Evolutionary conservation across 2,329 filamentous ascomycete species (phyloP).

Genomic region (Trichoderma sp.): DNA sequence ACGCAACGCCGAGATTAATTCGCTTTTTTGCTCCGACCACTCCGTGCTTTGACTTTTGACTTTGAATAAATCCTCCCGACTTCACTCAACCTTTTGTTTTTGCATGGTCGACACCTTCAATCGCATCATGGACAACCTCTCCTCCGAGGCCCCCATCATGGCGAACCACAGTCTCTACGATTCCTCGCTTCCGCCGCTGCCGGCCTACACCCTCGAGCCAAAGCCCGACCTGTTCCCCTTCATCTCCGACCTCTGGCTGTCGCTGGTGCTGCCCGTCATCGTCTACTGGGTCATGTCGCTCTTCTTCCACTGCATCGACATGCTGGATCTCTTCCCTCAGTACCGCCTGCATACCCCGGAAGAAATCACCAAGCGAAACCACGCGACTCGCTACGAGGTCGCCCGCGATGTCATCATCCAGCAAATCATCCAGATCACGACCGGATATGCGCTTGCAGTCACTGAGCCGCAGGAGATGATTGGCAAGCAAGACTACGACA

Average conservation of each 20-base stretch:
- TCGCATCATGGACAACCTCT: slow-evolving; percentile 41
- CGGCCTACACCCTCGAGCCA: slow-evolving; percentile 70
- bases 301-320: slow-evolving; percentile 84
- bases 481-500: slow-evolving; percentile 79
- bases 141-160: slow-evolving; percentile 39
- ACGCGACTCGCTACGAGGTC: slow-evolving; percentile 79
- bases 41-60: background rate
- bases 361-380: slow-evolving; percentile 83
- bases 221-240: slow-evolving; percentile 71
- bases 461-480: slow-evolving; percentile 71
- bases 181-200: slow-evolving; percentile 71
- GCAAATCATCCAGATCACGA: slow-evolving; percentile 80
- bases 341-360: slow-evolving; percentile 95
- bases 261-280: slow-evolving; percentile 71
- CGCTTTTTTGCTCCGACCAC: background rate
- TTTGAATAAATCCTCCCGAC: background rate
- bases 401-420: slow-evolving; percentile 88
- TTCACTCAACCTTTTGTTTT: background rate
- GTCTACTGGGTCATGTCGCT: slow-evolving; percentile 87
- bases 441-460: slow-evolving; percentile 64
- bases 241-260: slow-evolving; percentile 77
- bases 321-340: slow-evolving; percentile 79
- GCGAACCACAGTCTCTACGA: slow-evolving; percentile 57
- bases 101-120: slow-evolving; percentile 6
- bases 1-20: slow-evolving; percentile 15